phyloP scores from a whole-genome alignment of 2,329 filamentous ascomycete genomes.

The Bipolaris oryzae region DNA sequence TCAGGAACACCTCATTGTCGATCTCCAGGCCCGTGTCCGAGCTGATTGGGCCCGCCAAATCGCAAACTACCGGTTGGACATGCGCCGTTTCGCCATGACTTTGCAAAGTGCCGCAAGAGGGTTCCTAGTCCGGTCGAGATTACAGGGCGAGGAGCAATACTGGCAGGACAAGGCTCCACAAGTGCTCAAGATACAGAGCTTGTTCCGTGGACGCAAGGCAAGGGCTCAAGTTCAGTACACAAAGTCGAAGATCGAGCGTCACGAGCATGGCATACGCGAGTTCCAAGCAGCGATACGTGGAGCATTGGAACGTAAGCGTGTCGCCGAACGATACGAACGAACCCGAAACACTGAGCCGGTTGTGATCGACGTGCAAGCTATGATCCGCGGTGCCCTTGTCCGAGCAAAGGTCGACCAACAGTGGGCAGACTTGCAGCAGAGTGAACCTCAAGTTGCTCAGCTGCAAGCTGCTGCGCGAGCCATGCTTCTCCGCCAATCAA shows the following conservation, averaged over 20 bases:
- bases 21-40: constrained; percentile 84
- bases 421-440: constrained; percentile 44
- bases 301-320: constrained; percentile 50
- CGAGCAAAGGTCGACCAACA: constrained; percentile 60
- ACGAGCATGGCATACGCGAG: constrained; percentile 54
- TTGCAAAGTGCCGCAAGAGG: constrained; percentile 82
- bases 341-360: constrained; percentile 68
- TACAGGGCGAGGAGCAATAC: constrained; percentile 67
- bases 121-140: constrained; percentile 70
- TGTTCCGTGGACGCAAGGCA: constrained; percentile 71
- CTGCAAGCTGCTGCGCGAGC: constrained; percentile 53
- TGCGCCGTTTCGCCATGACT: constrained; percentile 78
- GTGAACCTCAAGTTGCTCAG: constrained; percentile 56
- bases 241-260: constrained; percentile 55
- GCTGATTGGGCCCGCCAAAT: constrained; percentile 88
- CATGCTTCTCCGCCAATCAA: constrained; percentile 47
- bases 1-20: constrained; percentile 74
- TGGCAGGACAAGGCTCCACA: constrained; percentile 74
- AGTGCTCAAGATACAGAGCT: constrained; percentile 80
- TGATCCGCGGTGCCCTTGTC: constrained; percentile 69
- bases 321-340: constrained; percentile 62
- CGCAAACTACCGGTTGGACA: constrained; percentile 78
- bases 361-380: constrained; percentile 58
- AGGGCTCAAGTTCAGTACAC: constrained; percentile 53
- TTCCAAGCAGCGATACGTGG: constrained; percentile 64